A percentile compares a stretch with the other conserved stretches of the same genome.
Conservation (phyloP, 108 stramenopile genomes). For the Aurantiochytrium sp. region DNA sequence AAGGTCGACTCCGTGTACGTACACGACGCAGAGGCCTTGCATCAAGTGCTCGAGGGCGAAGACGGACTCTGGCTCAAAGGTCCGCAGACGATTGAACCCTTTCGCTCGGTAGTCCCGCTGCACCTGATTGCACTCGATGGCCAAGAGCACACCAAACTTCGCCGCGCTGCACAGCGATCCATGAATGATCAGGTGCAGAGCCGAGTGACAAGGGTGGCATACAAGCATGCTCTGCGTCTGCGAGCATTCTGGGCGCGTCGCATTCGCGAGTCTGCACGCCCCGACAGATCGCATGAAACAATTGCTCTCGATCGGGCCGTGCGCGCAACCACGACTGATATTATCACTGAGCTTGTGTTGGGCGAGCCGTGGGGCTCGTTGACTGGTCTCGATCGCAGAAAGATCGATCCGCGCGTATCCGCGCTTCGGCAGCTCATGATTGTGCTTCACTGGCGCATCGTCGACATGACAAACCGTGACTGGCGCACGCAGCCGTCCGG, state of each 20-base stretch:
- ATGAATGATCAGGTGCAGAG: not conserved
- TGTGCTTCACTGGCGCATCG: not conserved
- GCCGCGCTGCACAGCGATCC: not conserved
- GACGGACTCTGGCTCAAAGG: not conserved
- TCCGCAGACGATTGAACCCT: not conserved
- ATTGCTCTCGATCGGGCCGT: not conserved
- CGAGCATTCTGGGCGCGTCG: not conserved
- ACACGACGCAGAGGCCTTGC: not conserved
- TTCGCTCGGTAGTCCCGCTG: not conserved
- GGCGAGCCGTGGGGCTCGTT: not conserved
- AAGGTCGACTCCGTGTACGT: not conserved
- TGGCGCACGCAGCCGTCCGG: not conserved
- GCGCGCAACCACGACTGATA: not conserved
- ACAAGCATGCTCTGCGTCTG: not conserved
- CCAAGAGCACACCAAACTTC: not conserved
- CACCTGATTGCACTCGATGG: not conserved
- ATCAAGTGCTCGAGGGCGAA: not conserved
- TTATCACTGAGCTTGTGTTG: not conserved
- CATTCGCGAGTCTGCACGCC: not conserved
- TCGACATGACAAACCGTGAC: not conserved
- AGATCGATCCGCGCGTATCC: not conserved
- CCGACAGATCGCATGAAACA: not conserved
- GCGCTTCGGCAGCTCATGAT: not conserved
- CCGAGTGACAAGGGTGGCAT: not conserved
- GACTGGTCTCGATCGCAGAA: not conserved